Conservation (phyloP, 176 grass and related monocot species). For the Carex scoparia region DNA sequence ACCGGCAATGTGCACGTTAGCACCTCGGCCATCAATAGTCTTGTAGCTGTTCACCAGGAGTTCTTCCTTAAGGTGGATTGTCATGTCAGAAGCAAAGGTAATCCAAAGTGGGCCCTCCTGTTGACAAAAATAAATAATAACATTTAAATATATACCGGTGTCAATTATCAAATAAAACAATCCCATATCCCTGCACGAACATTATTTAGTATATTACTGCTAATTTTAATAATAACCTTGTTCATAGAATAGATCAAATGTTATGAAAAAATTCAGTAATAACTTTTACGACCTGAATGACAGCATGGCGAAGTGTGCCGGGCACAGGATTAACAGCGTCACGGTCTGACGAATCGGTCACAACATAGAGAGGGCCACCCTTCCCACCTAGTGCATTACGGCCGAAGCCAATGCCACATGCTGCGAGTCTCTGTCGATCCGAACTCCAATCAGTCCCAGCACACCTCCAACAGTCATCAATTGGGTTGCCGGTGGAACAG, state of each 20-base stretch:
- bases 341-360: conserved; percentile 71
- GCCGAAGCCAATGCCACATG: conserved; percentile 83
- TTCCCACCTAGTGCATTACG: conserved; percentile 73
- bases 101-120: conserved; percentile 89
- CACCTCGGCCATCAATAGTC: conserved; percentile 81
- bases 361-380: conserved; percentile 68
- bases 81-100: conserved; percentile 74
- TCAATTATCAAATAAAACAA: background rate
- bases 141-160: background rate
- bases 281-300: conserved; percentile 37
- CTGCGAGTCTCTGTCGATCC: conserved; percentile 73
- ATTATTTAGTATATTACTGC: background rate
- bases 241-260: background rate
- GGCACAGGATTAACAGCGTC: conserved; percentile 66
- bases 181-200: background rate
- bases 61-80: conserved; percentile 72
- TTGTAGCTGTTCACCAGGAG: conserved; percentile 91
- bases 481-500: conserved; percentile 81
- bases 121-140: background rate
- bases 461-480: conserved; percentile 92
- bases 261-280: background rate
- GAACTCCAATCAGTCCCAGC: conserved; percentile 58
- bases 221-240: no score
- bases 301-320: conserved; percentile 74
- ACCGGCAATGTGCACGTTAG: conserved; percentile 62